These are phyloP conservation scores for Truncatella angustata DNA, from an alignment of 2,329 filamentous ascomycete species.

Conservation along the genomic window DNA sequence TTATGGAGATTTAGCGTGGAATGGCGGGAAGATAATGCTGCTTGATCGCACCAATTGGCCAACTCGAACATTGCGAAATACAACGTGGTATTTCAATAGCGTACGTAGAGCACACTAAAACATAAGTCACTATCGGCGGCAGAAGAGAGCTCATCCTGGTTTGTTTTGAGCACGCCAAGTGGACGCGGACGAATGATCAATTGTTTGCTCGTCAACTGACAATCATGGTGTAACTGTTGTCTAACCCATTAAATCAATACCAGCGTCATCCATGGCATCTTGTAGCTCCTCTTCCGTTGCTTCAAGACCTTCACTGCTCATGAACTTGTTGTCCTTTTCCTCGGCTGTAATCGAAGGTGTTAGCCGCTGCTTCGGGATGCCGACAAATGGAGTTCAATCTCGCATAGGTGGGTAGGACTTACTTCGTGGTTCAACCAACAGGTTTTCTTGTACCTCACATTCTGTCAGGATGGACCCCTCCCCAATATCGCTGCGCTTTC, in stretches of 20 bases:
- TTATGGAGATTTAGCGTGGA: too few relatives aligned
- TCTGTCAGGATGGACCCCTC: constrained; percentile 78
- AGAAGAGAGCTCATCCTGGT: too few relatives aligned
- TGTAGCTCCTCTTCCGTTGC: constrained; percentile 62
- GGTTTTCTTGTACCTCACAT: constrained; percentile 89
- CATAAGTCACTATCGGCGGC: too few relatives aligned
- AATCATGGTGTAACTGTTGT: neutral
- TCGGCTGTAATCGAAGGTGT: constrained; percentile 44
- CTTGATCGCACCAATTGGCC: too few relatives aligned
- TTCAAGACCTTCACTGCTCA: constrained; percentile 65
- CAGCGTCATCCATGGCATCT: constrained; percentile 36
- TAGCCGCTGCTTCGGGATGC: constrained; percentile 10
- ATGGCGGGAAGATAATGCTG: too few relatives aligned
- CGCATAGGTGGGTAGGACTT: constrained; percentile 32
- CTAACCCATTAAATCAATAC: constrained; percentile 30
- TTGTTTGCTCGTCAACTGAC: neutral
- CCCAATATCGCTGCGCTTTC: constrained; percentile 78
- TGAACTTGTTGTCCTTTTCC: constrained; percentile 65
- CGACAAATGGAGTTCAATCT: neutral
- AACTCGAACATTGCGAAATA: neutral
- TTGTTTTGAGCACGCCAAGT: neutral
- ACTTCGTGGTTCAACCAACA: constrained; percentile 78
- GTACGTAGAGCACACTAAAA: too few relatives aligned
- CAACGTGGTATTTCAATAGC: too few relatives aligned
- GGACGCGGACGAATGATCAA: neutral